phyloP scores from a whole-genome alignment of 257 asterid genomes.

The Capsicum baccatum region DNA sequence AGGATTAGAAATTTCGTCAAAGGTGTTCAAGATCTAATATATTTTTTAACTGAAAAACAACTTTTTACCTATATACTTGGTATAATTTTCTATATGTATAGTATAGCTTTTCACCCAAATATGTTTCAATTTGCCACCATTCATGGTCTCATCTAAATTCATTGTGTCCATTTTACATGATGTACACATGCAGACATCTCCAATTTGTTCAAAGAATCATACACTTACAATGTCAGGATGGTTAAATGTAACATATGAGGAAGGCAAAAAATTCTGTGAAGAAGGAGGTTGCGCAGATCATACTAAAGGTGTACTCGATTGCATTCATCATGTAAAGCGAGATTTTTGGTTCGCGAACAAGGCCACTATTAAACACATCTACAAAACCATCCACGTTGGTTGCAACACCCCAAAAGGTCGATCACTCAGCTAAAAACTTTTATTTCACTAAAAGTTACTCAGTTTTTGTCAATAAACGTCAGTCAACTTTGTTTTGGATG shows the following conservation, averaged over 20 bases:
- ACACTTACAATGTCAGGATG: constrained; percentile 45
- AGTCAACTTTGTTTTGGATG: too few species aligned
- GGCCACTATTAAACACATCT: constrained; percentile 48
- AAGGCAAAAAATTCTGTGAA: constrained; percentile 46
- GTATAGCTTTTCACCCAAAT: too few species aligned
- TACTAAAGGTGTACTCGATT: constrained; percentile 46
- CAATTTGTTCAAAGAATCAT: constrained; percentile 42
- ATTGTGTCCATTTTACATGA: neutral
- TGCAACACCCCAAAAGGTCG: constrained; percentile 43
- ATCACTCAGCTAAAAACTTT: too few species aligned
- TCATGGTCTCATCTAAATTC: too few species aligned
- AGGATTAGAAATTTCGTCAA: too few species aligned
- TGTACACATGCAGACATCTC: neutral
- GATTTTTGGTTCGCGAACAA: constrained; percentile 54
- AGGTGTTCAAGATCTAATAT: too few species aligned
- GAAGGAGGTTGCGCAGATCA: constrained; percentile 54
- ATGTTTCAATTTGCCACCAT: too few species aligned
- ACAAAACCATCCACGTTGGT: constrained; percentile 44
- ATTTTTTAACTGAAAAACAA: too few species aligned
- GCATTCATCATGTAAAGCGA: constrained; percentile 49
- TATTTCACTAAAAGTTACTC: too few species aligned
- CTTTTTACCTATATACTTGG: too few species aligned
- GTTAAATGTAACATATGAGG: constrained; percentile 50
- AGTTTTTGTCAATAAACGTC: too few species aligned
- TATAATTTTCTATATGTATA: too few species aligned